A percentile compares a stretch with the other conserved stretches of the same genome.
Evolutionary conservation across 2,329 filamentous ascomycete genomes (phyloP).

Genomic region (Plenodomus lindquistii): DNA sequence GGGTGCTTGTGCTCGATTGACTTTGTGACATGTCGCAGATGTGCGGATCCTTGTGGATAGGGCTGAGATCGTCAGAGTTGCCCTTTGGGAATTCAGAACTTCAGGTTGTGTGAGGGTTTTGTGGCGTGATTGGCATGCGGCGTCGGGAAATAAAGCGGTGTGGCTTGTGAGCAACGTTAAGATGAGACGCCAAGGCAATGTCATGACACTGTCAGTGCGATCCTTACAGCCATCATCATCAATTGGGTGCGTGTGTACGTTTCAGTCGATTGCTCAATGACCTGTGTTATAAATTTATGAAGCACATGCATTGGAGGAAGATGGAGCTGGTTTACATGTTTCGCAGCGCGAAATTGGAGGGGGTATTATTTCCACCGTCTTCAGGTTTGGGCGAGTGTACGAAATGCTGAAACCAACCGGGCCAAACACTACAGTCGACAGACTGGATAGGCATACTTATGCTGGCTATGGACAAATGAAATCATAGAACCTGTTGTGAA

Average conservation of each 20-base stretch:
- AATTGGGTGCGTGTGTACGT: background rate
- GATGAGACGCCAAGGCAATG: background rate
- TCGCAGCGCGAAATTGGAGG: no score
- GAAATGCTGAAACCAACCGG: no score
- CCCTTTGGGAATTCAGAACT: background rate
- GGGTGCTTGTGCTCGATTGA: background rate
- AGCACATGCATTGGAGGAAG: background rate
- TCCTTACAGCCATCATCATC: background rate
- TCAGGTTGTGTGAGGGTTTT: background rate
- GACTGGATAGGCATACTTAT: no score
- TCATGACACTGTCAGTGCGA: background rate
- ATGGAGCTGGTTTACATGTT: no score
- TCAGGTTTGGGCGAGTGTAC: no score
- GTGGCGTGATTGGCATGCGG: background rate
- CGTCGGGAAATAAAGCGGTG: background rate
- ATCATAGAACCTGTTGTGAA: no score
- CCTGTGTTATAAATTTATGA: background rate
- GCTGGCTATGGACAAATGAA: no score
- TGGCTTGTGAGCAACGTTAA: background rate
- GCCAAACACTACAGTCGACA: no score
- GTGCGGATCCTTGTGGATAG: background rate
- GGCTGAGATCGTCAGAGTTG: background rate
- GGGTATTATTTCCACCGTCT: no score
- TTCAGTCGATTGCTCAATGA: background rate
- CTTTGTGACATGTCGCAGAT: background rate